Base-by-base conservation (phyloP, 129 eudicot genomes). In the Saposhnikovia divaricata region DNA sequence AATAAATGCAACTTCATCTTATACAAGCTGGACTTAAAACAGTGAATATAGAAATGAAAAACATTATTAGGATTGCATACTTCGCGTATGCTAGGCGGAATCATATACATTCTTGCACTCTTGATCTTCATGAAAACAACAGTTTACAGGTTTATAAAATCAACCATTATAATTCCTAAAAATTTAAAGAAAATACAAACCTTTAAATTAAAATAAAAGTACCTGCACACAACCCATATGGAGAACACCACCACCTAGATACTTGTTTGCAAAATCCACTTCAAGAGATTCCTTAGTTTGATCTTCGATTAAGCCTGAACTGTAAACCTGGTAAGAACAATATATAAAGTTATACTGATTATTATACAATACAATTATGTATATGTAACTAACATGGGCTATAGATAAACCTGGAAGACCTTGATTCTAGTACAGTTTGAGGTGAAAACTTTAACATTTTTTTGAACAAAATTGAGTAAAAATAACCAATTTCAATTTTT, bases 161-260 rank as follows among this genome's bases (percentile, higher is more conserved):
- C 42, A 21, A 11, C 10, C 61, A 61, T 10, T n/a, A 61, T 61
- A 0, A 9, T 61, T 74, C 3, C 50, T 13, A 38, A 9, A 44
- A 44, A 44, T 45, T 11, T 74, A 45, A 3, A 53, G 39, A 79
- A 16, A 39, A 48, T 85, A 65, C 40, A 16, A 47, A n/a, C 37
- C 3, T 69, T 77, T 19, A 78, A 39, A 23, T 13, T 42, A 19
- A 55, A 63, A n/a, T 59, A 78, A 75, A 69, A 66, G 31, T 69
- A 92, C 97, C 97, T 96, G 99, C 44, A 96, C 91, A 87, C 97
- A 96, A 69, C 98, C 99, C 78, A 82, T 86, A 59, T 51, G 42
- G 48, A 96, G 97, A 84, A 90, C 96, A 80, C 98, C 99, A 50
- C 99, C 99, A 38, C 99, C 99, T 44, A 90, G 48, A 85, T 87